Conservation (phyloP, 2,329 filamentous ascomycete species). For the Aspergillus texensis region DNA sequence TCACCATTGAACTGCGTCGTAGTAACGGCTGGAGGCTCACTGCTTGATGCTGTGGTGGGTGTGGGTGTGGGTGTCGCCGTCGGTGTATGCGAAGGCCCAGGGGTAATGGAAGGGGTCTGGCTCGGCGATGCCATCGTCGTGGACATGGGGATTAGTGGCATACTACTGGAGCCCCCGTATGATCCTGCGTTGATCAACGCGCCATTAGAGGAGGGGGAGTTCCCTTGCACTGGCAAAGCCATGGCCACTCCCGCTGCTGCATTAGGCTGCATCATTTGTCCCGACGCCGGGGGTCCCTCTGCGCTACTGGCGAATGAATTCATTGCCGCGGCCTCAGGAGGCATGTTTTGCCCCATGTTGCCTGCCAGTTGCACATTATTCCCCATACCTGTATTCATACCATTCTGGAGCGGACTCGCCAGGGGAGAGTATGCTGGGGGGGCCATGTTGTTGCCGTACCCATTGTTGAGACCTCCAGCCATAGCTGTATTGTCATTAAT, state of each 20-base stretch:
- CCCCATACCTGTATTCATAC: accelerated
- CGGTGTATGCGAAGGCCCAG: too few relatives aligned
- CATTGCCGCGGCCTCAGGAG: neutral
- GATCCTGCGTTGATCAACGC: neutral
- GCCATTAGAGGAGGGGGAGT: neutral
- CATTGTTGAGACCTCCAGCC: too few relatives aligned
- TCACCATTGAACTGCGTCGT: neutral
- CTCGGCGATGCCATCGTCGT: neutral
- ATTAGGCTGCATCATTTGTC: too few relatives aligned
- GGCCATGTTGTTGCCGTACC: neutral
- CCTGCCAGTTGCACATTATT: neutral
- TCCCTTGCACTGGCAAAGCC: neutral
- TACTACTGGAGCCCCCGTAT: neutral
- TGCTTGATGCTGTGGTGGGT: neutral
- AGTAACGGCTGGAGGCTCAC: neutral
- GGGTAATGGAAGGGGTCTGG: neutral
- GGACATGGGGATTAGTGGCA: neutral
- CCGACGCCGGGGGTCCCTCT: neutral
- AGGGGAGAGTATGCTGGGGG: too few relatives aligned
- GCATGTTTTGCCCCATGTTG: neutral
- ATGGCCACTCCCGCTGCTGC: neutral
- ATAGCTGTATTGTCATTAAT: too few relatives aligned
- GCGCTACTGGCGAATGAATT: neutral
- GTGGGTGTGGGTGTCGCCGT: neutral
- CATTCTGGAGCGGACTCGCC: neutral